Percentiles rank a stretch among this genome's conserved stretches.
phyloP scores from a whole-genome alignment of 345 rosid species.

The Hibiscus mutabilis region DNA sequence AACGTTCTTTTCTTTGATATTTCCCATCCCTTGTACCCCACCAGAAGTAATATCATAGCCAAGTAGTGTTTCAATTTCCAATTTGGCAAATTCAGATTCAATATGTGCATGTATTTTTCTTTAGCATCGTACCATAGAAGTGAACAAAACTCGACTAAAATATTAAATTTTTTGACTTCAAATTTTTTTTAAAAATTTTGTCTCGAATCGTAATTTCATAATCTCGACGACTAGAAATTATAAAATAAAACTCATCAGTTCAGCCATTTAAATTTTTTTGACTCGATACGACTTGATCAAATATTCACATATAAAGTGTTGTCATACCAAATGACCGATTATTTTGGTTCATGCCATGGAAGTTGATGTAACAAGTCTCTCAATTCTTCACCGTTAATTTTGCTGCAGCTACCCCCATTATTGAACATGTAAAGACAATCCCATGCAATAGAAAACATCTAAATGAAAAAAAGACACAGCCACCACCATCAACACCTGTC shows the following conservation, averaged over 20 bases:
- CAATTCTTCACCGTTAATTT: conserved; percentile 23
- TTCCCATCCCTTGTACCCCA: not conserved
- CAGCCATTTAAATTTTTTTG: too few species aligned
- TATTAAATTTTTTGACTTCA: too few species aligned
- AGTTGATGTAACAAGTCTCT: conserved; percentile 3
- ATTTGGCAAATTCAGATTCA: not conserved
- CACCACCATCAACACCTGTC: not conserved
- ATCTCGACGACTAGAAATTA: too few species aligned
- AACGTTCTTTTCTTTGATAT: not conserved
- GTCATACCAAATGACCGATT: not conserved
- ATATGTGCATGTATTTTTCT: not conserved
- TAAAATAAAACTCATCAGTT: too few species aligned
- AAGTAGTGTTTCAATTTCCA: not conserved
- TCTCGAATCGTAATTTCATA: too few species aligned
- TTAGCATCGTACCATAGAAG: too few species aligned
- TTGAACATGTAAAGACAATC: conserved; percentile 6
- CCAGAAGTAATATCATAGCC: not conserved
- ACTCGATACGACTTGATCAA: too few species aligned
- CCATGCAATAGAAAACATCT: conserved; percentile 4
- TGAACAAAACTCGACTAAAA: too few species aligned
- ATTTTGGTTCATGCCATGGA: not conserved
- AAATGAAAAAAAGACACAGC: conserved; percentile 5
- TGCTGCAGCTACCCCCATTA: not conserved
- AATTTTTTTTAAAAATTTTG: too few species aligned
- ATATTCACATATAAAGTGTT: not conserved